These are phyloP conservation scores for Pichia membranifaciens DNA, from an alignment of 805 yeast species.

Conservation along the genomic window DNA sequence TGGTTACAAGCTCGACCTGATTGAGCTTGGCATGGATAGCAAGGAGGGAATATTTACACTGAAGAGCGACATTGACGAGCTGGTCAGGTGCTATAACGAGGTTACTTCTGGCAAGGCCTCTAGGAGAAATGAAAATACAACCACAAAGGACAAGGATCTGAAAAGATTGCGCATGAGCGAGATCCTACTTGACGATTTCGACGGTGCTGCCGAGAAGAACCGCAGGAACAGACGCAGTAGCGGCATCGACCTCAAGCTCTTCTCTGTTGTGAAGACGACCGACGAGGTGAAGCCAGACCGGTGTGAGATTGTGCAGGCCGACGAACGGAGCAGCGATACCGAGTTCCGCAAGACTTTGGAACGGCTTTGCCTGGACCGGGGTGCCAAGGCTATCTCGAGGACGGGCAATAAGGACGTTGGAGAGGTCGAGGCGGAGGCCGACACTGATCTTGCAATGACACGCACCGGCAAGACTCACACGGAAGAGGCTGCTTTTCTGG, in stretches of 20 bases:
- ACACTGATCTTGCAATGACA: neutral
- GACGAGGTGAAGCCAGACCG: neutral
- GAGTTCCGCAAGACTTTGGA: conserved; percentile 10
- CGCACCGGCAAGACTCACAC: no score
- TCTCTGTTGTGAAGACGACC: conserved; percentile 16
- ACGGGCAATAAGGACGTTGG: neutral
- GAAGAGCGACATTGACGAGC: conserved; percentile 12
- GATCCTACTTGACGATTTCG: conserved; percentile 5
- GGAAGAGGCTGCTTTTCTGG: conserved; percentile 7
- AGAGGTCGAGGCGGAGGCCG: neutral
- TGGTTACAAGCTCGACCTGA: conserved; percentile 16
- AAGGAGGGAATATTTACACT: conserved; percentile 13
- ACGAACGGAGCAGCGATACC: neutral
- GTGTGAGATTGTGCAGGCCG: no score
- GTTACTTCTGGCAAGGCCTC: conserved; percentile 5
- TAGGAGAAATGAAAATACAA: neutral
- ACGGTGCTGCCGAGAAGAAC: neutral
- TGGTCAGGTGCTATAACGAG: conserved; percentile 11
- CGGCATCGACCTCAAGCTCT: conserved; percentile 27
- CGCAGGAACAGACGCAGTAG: conserved; percentile 22
- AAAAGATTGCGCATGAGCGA: conserved; percentile 10
- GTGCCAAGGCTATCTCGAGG: neutral
- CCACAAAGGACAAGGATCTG: neutral
- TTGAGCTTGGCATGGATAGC: conserved; percentile 17
- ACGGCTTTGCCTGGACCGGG: conserved; percentile 1